Evolutionary conservation across 176 grass and related monocot species (phyloP).

Genomic region (Otatea glauca): DNA sequence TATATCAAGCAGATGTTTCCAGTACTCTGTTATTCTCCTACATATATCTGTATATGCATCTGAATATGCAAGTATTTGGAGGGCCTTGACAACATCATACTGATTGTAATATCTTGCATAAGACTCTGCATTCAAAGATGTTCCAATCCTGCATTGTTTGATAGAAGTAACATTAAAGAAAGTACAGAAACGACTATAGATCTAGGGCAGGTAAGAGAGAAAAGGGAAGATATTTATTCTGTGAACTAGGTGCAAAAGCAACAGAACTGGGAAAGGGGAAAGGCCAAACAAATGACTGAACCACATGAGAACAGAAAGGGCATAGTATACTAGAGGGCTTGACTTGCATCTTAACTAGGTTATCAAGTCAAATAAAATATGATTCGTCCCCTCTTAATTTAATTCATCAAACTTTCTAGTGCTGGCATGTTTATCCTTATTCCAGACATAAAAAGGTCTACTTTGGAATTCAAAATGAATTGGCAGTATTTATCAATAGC

Average conservation of each 20-base stretch:
- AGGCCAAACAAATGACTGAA: not conserved
- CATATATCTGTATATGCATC: constrained; percentile 73
- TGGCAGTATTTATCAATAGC: constrained; percentile 17
- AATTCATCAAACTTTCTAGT: constrained; percentile 10
- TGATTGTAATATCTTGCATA: constrained; percentile 86
- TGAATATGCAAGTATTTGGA: constrained; percentile 55
- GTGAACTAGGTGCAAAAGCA: constrained; percentile 25
- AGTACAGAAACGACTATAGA: constrained; percentile 11
- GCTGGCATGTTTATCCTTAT: constrained; percentile 16
- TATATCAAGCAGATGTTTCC: constrained; percentile 57
- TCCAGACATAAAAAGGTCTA: not conserved
- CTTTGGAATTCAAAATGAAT: constrained; percentile 6
- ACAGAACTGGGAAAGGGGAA: not conserved
- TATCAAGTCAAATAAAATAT: constrained; percentile 24
- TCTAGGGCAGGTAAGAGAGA: not conserved
- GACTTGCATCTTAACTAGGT: not conserved
- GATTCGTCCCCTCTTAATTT: not conserved
- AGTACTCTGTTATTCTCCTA: constrained; percentile 67
- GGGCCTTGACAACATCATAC: constrained; percentile 68
- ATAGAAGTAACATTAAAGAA: constrained; percentile 27
- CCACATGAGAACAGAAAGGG: not conserved
- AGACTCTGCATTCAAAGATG: constrained; percentile 55
- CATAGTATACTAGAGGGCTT: constrained; percentile 4
- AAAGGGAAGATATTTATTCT: constrained; percentile 1
- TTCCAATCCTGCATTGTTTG: constrained; percentile 63